Conservation (phyloP, 164 flowering plant species). For the Santalum album region DNA sequence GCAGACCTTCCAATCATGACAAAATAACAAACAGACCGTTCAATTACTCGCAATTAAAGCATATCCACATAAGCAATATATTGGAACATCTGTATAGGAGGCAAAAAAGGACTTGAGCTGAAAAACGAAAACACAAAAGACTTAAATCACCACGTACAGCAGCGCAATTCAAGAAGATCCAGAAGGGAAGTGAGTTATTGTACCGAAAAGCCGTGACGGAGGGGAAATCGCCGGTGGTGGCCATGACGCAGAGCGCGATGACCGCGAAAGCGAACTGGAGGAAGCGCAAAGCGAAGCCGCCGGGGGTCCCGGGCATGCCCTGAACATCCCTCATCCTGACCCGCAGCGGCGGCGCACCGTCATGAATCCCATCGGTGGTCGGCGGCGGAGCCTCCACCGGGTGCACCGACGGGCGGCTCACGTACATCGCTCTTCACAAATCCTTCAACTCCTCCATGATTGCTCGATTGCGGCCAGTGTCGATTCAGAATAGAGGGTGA, state of each 20-base stretch:
- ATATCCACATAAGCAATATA: no score
- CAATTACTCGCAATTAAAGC: no score
- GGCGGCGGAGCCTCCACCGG: background rate
- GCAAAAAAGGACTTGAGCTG: no score
- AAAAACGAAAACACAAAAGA: no score
- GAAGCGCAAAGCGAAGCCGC: background rate
- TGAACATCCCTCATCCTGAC: background rate
- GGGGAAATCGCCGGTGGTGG: background rate
- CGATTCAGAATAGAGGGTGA: no score
- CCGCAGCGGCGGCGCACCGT: background rate
- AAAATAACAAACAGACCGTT: no score
- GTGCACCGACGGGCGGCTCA: background rate
- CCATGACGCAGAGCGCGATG: background rate
- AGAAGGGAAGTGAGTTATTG: no score
- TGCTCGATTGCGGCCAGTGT: background rate
- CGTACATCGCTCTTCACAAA: background rate
- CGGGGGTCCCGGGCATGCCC: background rate
- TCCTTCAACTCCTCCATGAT: background rate
- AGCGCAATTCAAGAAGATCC: no score
- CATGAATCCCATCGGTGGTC: background rate
- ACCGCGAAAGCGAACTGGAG: background rate
- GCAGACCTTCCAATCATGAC: no score
- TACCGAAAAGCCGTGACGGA: background rate
- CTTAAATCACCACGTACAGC: no score
- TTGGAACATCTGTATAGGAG: no score